phyloP scores from a whole-genome alignment of 208 protist species.

The Acanthamoeba royreba region DNA sequence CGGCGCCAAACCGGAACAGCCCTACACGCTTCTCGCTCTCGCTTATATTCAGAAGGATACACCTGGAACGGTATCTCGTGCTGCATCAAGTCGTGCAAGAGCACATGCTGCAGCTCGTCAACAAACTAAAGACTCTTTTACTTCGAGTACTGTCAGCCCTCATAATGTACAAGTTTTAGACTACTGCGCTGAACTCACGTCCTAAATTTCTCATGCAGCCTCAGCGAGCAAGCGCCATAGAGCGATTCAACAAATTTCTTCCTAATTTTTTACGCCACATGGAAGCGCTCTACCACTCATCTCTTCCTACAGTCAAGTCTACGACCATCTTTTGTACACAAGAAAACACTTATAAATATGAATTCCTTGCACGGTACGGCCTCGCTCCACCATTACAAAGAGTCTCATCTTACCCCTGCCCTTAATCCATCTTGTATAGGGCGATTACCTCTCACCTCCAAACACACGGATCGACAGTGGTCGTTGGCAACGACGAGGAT shows the following conservation, averaged over 20 bases:
- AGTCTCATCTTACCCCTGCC: not conserved
- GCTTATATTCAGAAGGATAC: not conserved
- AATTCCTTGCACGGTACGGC: not conserved
- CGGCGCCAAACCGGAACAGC: not conserved
- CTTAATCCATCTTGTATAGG: not conserved
- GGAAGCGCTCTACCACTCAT: not conserved
- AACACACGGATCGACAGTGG: slow-evolving; percentile 28
- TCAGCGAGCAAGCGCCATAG: not conserved
- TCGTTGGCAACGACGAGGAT: not conserved
- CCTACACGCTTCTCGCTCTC: slow-evolving; percentile 37
- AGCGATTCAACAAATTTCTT: not conserved
- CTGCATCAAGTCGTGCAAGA: slow-evolving; percentile 44
- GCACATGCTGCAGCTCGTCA: not conserved
- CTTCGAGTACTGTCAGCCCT: not conserved
- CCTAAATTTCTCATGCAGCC: not conserved
- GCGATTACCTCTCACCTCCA: slow-evolving; percentile 48
- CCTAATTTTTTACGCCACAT: not conserved
- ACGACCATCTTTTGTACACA: slow-evolving; percentile 36
- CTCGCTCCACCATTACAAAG: not conserved
- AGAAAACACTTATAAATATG: not conserved
- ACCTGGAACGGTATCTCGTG: slow-evolving; percentile 21
- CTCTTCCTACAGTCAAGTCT: not conserved
- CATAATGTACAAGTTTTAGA: not conserved
- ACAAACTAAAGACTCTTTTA: not conserved
- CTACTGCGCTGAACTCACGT: not conserved